A percentile compares a stretch with the other conserved stretches of the same genome.
Evolutionary conservation across 2,329 filamentous ascomycete species (phyloP).

Genomic region (Xylariaceae sp.): DNA sequence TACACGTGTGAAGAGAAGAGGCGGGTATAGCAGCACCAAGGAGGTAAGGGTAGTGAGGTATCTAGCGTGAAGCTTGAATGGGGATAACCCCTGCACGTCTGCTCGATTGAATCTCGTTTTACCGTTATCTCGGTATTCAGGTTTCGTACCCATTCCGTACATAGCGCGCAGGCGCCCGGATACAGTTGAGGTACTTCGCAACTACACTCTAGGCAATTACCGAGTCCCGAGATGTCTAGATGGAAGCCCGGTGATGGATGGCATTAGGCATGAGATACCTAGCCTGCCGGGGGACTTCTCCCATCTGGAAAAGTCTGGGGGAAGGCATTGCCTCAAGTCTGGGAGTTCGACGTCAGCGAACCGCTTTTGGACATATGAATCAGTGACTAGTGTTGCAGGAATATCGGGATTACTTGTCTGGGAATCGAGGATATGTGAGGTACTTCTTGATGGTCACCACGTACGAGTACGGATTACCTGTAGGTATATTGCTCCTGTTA

Average conservation of each 20-base stretch:
- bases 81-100: slow-evolving; percentile 2
- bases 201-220: background rate
- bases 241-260: background rate
- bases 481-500: background rate
- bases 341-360: background rate
- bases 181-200: background rate
- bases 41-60: background rate
- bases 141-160: background rate
- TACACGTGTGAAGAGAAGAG: background rate
- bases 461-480: background rate
- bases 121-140: slow-evolving; percentile 4
- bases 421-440: slow-evolving; percentile 1
- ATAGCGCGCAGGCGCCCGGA: background rate
- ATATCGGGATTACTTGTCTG: slow-evolving; percentile 17
- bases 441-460: no score
- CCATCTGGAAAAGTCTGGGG: background rate
- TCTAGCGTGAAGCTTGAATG: background rate
- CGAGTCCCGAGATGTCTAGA: background rate
- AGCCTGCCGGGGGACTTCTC: background rate
- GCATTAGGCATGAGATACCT: background rate
- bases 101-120: background rate
- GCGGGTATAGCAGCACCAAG: background rate
- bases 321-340: background rate
- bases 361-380: background rate
- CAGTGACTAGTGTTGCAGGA: background rate